Base-by-base conservation (phyloP, 345 rosid genomes). In the Noccaea bulbosa region DNA sequence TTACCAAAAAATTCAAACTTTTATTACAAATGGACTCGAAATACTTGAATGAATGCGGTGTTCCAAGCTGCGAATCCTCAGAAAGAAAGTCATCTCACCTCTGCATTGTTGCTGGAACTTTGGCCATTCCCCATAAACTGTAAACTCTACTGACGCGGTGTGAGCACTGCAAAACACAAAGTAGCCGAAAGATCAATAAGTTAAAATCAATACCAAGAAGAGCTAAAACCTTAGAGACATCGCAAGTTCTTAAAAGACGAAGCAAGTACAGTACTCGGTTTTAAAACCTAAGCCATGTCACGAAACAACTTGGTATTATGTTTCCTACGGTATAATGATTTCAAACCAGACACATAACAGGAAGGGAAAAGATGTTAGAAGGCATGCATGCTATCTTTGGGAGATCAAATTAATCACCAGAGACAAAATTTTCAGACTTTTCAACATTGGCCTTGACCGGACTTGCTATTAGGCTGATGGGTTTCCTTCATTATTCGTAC, bases 401-500 rank as follows among this genome's bases (percentile, higher is more conserved):
- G 73, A 78, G 89, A 87, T 82, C 90, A 78, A 62, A 86, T 86
- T 85, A 91, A 93, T 93, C 97, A 93, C 96, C 97, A 84, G 88
- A 84, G 82, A 90, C 90, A 88, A 93, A 90, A 90, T 63, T 81
- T 86, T 81, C 89, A 82, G 84, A 83, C 82, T 84, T 87, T 72
- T 74, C 73, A 68, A 68, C 69, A 86, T 82, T 84, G 81, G 81
- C 86, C 89, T 91, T 86, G 92, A 81, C 84, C 90, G 82, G 85
- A 81, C 73, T 87, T 84, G 78, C 88, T 85, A 85, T 89, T 88
- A 91, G 89, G 96, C 96, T 78, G 95, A 85, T 80, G 83, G 90
- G 85, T 91, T 83, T 93, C 81, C 96, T 89, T 93, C 96, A 71
- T 89, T 88, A 83, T 93, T 88, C 88, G 88, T 89, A 91, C 91